A percentile compares a stretch with the other conserved stretches of the same genome.
phyloP scores from a whole-genome alignment of 2,329 filamentous ascomycete genomes.

The Truncatella angustata region DNA sequence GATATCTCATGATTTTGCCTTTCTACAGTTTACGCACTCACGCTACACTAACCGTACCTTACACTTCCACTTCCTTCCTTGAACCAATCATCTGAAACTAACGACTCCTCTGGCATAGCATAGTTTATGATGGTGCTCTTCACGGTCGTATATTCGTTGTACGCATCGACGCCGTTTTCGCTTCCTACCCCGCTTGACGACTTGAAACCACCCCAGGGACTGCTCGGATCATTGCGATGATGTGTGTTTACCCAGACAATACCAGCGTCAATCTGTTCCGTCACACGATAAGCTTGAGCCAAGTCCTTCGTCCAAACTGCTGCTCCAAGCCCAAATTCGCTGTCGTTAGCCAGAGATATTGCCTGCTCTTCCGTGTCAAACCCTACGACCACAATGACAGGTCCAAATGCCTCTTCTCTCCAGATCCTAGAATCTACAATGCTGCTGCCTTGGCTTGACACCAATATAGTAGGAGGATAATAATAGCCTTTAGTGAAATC shows the following conservation, averaged over 20 bases:
- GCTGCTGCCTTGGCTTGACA: conserved; percentile 48
- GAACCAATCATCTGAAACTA: conserved; percentile 66
- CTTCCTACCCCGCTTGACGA: conserved; percentile 65
- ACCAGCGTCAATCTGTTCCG: conserved; percentile 68
- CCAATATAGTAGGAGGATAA: conserved; percentile 75
- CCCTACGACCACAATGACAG: conserved; percentile 71
- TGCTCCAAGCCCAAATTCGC: conserved; percentile 73
- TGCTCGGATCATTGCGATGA: conserved; percentile 70
- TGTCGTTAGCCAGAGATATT: conserved; percentile 69
- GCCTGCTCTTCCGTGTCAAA: conserved; percentile 74
- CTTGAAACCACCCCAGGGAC: conserved; percentile 67
- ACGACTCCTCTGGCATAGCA: conserved; percentile 50
- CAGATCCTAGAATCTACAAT: conserved; percentile 72
- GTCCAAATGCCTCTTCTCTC: conserved; percentile 80
- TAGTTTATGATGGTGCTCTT: conserved; percentile 73
- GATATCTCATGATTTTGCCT: too few relatives aligned
- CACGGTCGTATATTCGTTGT: conserved; percentile 54
- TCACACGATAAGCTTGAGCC: conserved; percentile 70
- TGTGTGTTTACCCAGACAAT: conserved; percentile 60
- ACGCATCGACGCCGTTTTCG: conserved; percentile 69
- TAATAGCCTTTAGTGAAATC: conserved; percentile 65
- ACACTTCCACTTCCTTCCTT: conserved; percentile 54
- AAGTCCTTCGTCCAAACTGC: conserved; percentile 75
- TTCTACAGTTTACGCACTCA: not conserved
- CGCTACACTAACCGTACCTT: conserved; percentile 52